phyloP scores from a whole-genome alignment of 805 yeast genomes.

The Kuraishia ogatae region DNA sequence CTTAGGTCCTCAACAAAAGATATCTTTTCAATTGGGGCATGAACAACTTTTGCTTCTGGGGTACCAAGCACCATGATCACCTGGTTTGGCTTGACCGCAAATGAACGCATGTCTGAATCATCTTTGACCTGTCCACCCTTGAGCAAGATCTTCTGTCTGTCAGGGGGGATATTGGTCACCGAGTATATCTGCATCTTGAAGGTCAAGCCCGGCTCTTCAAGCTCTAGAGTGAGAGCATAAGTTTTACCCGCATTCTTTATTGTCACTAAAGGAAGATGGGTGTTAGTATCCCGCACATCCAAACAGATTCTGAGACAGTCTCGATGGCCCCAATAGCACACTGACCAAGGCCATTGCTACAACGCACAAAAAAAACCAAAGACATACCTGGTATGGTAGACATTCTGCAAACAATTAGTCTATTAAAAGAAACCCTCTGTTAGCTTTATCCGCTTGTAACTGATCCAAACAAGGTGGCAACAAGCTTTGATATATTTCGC shows the following conservation, averaged over 20 bases:
- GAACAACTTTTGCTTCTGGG: conserved; percentile 48
- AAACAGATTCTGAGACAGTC: too few relatives aligned
- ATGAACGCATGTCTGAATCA: conserved; percentile 39
- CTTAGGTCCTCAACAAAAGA: conserved; percentile 67
- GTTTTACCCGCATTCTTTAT: conserved; percentile 66
- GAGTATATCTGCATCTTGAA: conserved; percentile 65
- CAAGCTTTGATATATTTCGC: not conserved
- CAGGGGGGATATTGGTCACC: conserved; percentile 75
- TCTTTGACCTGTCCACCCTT: conserved; percentile 85
- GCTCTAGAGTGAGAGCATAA: conserved; percentile 48
- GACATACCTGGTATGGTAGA: not conserved
- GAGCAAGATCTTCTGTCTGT: conserved; percentile 82
- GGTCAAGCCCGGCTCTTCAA: conserved; percentile 45
- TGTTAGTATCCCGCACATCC: too few relatives aligned
- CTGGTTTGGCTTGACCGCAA: conserved; percentile 56
- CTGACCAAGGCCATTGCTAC: too few relatives aligned
- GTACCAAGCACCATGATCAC: conserved; percentile 88
- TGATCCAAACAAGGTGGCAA: not conserved
- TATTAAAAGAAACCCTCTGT: not conserved
- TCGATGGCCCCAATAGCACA: too few relatives aligned
- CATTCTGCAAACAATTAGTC: not conserved
- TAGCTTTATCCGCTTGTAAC: not conserved
- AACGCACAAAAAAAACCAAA: too few relatives aligned
- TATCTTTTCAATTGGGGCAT: conserved; percentile 41
- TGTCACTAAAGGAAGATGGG: conserved; percentile 18